These are phyloP conservation scores for Lepidium africanum DNA, from an alignment of 345 rosid species.

Conservation along the genomic window DNA sequence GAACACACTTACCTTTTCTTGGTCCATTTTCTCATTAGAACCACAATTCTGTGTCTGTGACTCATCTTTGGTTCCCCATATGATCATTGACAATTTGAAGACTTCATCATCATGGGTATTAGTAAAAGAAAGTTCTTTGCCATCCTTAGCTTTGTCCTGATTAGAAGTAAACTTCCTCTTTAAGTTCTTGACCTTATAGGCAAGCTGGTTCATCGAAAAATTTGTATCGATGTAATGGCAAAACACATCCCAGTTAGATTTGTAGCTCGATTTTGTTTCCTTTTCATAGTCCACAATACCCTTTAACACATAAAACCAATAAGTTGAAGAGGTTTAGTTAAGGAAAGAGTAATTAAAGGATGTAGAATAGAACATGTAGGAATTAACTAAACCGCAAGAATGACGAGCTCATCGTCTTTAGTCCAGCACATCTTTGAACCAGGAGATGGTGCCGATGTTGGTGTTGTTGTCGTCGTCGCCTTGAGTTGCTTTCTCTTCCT, in stretches of 20 bases:
- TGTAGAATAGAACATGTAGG: background rate
- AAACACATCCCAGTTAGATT: background rate
- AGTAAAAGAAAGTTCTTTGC: background rate
- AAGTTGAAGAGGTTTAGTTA: too few relatives aligned
- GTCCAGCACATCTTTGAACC: background rate
- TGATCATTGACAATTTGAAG: background rate
- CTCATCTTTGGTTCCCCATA: slow-evolving; percentile 3
- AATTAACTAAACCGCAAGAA: slow-evolving; percentile 5
- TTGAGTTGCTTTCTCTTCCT: background rate
- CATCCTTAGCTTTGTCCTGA: background rate
- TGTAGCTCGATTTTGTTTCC: background rate
- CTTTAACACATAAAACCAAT: background rate
- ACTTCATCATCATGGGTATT: background rate
- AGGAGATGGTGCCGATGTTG: background rate
- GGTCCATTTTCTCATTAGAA: background rate
- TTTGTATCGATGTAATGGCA: background rate
- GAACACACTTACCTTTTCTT: background rate
- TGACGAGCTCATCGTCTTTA: slow-evolving; percentile 6
- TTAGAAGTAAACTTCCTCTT: background rate
- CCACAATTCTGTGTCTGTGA: background rate
- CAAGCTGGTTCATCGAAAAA: background rate
- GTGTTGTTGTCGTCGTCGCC: background rate
- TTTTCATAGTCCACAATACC: slow-evolving; percentile 12
- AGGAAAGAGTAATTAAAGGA: background rate
- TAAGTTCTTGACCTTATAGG: background rate